phyloP scores from a whole-genome alignment of 225 moss, liverwort and hornwort species.

The Lunularia cruciata region DNA sequence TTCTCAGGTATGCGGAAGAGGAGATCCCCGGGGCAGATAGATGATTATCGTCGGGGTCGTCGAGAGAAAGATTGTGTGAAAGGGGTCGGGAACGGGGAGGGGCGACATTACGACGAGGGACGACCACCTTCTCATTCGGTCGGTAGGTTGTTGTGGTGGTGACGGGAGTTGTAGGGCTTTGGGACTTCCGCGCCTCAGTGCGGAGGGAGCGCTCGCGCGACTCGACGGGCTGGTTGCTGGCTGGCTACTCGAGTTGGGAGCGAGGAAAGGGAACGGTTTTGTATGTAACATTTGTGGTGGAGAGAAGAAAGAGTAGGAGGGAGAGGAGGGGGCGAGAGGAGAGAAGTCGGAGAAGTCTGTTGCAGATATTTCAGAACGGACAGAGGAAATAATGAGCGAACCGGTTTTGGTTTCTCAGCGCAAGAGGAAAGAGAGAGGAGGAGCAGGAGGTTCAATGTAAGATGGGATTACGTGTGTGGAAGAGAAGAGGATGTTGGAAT shows the following conservation, averaged over 20 bases:
- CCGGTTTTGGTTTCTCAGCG: conserved; percentile 11
- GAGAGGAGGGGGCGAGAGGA: not conserved
- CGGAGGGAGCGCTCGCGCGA: not conserved
- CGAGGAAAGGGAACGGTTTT: conserved; percentile 29
- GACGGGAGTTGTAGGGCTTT: conserved; percentile 4
- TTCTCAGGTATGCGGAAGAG: not conserved
- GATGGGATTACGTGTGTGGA: not conserved
- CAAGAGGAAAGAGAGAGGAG: not conserved
- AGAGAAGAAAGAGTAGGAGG: conserved; percentile 16
- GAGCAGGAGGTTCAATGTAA: not conserved
- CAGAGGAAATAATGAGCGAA: conserved; percentile 25
- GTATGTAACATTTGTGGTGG: not conserved
- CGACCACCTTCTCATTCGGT: conserved; percentile 15
- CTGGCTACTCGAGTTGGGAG: not conserved
- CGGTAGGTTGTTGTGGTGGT: conserved; percentile 6
- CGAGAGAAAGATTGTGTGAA: conserved; percentile 23
- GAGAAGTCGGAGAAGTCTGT: conserved; percentile 22
- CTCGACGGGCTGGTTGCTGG: not conserved
- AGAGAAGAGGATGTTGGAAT: not conserved
- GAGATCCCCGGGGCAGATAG: not conserved
- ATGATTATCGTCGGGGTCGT: not conserved
- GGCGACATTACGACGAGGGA: not conserved
- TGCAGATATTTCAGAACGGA: conserved; percentile 33
- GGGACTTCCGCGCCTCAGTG: not conserved
- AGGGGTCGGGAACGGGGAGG: not conserved